Base-by-base conservation (phyloP, 768 basidiomycete species). In the Phaeotremella fagi region DNA sequence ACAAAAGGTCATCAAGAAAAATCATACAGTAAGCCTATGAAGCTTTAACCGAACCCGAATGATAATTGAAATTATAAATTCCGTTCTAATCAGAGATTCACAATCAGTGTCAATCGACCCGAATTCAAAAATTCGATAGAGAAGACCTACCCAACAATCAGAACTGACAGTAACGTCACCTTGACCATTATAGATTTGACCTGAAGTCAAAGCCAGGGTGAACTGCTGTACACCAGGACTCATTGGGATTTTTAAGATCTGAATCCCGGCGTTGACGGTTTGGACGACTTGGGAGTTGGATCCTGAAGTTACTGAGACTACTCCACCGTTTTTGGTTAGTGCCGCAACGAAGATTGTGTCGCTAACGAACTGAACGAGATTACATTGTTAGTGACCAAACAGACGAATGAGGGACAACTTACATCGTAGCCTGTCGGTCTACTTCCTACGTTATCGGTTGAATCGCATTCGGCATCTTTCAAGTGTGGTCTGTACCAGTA, bases 1-100 rank as follows among this genome's bases (percentile, higher is more conserved):
- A n/a, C n/a, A n/a, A n/a, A n/a, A n/a, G n/a, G n/a, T n/a, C n/a
- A n/a, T n/a, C n/a, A n/a, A n/a, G n/a, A 11, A 9, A 11, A 43
- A 9, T 11, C 20, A 11, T 7, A n/a, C n/a, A 43, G n/a, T 43
- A 9, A 20, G 9, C 41, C 11, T n/a, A 43, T 9, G 50, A 57
- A 26, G 54, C 54, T n/a, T 44, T 52, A 33, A 71, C 18, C 2
- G 61, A 45, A 4, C 68, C 70, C 3, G 67, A 55, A 43, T 71
- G 64, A 52, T 67, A 68, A 48, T 74, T 72, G 60, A 61, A 74
- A 61, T 74, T 74, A 57, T 74, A 74, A 4, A 66, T 70, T 12
- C 69, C 66, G 33, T 66, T 66, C 68, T 67, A 51, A 6, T 18
- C n/a, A 26, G 31, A n/a, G 45, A 12, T 23, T 15, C 38, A 20